Percentiles rank a stretch among this genome's conserved stretches.
Conservation (phyloP, 2,329 filamentous ascomycete genomes). For the Penicillium sclerotigenum region DNA sequence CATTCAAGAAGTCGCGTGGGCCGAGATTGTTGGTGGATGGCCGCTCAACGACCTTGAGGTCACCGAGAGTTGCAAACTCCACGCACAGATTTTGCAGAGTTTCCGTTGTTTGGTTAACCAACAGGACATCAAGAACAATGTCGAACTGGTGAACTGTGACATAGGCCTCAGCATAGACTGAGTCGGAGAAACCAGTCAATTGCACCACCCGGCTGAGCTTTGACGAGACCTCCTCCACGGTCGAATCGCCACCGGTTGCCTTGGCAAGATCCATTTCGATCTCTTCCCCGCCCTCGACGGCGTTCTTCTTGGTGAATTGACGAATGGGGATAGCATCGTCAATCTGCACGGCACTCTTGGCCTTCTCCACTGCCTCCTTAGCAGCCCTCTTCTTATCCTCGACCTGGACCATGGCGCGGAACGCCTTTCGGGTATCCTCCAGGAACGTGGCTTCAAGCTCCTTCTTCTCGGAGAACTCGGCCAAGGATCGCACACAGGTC, state of each 20-base stretch:
- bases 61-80: slow-evolving; percentile 96
- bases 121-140: slow-evolving; percentile 90
- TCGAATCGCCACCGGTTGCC: slow-evolving; percentile 85
- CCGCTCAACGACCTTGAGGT: slow-evolving; percentile 95
- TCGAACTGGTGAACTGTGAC: slow-evolving; percentile 99
- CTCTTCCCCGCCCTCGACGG: slow-evolving; percentile 75
- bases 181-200: slow-evolving; percentile 95
- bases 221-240: slow-evolving; percentile 80
- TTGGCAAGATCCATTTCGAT: slow-evolving; percentile 88
- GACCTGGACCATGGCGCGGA: slow-evolving; percentile 93
- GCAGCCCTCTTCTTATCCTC: slow-evolving; percentile 98
- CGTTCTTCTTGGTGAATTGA: slow-evolving; percentile 89
- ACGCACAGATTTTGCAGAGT: slow-evolving; percentile 96
- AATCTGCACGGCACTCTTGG: slow-evolving; percentile 89
- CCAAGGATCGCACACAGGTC: slow-evolving; percentile 89
- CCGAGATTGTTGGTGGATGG: slow-evolving; percentile 94
- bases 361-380: slow-evolving; percentile 87
- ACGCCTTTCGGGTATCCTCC: slow-evolving; percentile 91
- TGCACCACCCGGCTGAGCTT: slow-evolving; percentile 96
- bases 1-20: slow-evolving; percentile 95
- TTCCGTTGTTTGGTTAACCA: slow-evolving; percentile 96
- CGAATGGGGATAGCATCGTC: slow-evolving; percentile 92
- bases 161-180: slow-evolving; percentile 98
- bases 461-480: slow-evolving; percentile 85
- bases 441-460: slow-evolving; percentile 90